Evolutionary conservation across 257 asterid species (phyloP).

Genomic region (Jacaranda mimosifolia): DNA sequence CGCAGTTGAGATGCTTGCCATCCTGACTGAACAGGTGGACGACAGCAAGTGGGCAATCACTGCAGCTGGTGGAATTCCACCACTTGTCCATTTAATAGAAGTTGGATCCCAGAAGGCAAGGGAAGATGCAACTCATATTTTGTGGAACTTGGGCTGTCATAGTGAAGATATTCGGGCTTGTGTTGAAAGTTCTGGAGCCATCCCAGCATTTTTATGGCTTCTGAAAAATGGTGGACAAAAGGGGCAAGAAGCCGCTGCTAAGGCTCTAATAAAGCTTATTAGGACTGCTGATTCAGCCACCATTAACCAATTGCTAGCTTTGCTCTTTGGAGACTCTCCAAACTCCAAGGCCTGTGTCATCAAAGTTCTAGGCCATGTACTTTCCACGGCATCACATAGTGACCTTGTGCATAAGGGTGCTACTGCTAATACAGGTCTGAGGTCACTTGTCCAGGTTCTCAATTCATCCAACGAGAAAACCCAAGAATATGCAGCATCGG

Average conservation of each 20-base stretch:
- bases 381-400: conserved; percentile 65
- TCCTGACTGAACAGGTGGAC: conserved; percentile 79
- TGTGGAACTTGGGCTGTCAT: conserved; percentile 76
- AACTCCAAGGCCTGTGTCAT: conserved; percentile 68
- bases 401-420: conserved; percentile 68
- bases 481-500: conserved; percentile 77
- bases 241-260: conserved; percentile 80
- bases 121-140: conserved; percentile 67
- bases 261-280: conserved; percentile 65
- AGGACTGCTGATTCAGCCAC: conserved; percentile 60
- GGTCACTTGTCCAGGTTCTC: conserved; percentile 79
- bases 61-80: conserved; percentile 96
- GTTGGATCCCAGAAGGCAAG: conserved; percentile 77
- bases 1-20: conserved; percentile 78
- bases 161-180: conserved; percentile 85
- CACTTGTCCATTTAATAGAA: conserved; percentile 81
- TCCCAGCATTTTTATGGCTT: conserved; percentile 79
- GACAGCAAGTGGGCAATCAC: conserved; percentile 99
- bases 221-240: conserved; percentile 73
- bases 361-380: conserved; percentile 85
- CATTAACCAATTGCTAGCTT: conserved; percentile 65
- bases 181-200: conserved; percentile 81
- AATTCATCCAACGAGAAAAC: conserved; percentile 75
- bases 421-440: conserved; percentile 75
- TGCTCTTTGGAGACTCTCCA: conserved; percentile 76